These are phyloP conservation scores for Lactarius hengduanensis DNA, from an alignment of 768 basidiomycete genomes.

Conservation along the genomic window DNA sequence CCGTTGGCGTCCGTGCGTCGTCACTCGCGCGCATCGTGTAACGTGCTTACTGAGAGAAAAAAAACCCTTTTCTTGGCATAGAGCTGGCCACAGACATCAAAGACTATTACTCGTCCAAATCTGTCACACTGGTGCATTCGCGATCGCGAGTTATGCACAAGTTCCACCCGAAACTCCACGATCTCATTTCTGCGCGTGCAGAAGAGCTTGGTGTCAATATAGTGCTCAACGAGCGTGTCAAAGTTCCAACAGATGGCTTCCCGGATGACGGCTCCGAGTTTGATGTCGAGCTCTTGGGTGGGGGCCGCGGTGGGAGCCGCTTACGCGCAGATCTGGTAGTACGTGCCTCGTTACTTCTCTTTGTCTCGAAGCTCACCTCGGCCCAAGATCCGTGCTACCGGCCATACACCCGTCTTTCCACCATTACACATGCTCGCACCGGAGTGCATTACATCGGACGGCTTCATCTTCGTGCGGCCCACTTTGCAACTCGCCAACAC, in stretches of 20 bases:
- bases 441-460: slow-evolving; percentile 19
- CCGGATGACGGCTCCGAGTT: slow-evolving; percentile 29
- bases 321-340: slow-evolving; percentile 31
- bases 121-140: slow-evolving; percentile 35
- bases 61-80: not conserved
- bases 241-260: slow-evolving; percentile 35
- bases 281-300: slow-evolving; percentile 28
- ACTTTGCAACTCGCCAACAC: slow-evolving; percentile 33
- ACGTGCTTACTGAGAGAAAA: not conserved
- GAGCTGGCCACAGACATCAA: slow-evolving; percentile 35
- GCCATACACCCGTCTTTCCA: slow-evolving; percentile 34
- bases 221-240: slow-evolving; percentile 29
- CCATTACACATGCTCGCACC: slow-evolving; percentile 33
- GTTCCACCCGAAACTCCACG: slow-evolving; percentile 33
- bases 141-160: slow-evolving; percentile 31
- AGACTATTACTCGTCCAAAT: slow-evolving; percentile 29
- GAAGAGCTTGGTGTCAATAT: slow-evolving; percentile 31
- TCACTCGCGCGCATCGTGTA: not conserved
- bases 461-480: slow-evolving; percentile 32
- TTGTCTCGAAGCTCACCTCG: not conserved
- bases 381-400: slow-evolving; percentile 35
- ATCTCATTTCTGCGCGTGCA: slow-evolving; percentile 29
- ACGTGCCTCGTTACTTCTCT: not conserved
- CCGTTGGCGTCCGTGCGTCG: slow-evolving; percentile 39
- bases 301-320: no score